These are phyloP conservation scores for Raddia guianensis DNA, from an alignment of 176 grass and related monocot species.

Conservation along the genomic window DNA sequence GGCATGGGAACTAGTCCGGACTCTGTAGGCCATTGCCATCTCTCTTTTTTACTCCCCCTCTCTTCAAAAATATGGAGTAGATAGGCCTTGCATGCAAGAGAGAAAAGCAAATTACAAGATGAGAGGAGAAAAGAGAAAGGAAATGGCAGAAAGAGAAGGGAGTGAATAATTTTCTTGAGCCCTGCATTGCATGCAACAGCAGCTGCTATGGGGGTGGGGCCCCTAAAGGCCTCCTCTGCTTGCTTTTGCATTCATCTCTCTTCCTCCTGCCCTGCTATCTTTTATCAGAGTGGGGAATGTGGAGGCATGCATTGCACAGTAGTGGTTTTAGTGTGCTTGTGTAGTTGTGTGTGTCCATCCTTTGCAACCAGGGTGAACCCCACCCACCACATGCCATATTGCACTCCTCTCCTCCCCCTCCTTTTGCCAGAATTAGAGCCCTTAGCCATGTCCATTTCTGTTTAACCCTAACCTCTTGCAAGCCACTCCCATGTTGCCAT, in stretches of 20 bases:
- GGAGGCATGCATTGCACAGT: conserved; percentile 72
- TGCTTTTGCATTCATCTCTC: conserved; percentile 71
- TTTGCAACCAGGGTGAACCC: conserved; percentile 53
- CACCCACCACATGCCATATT: conserved; percentile 59
- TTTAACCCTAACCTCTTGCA: conserved; percentile 35
- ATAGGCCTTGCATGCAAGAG: conserved; percentile 7
- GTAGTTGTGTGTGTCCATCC: conserved; percentile 58
- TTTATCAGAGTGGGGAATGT: conserved; percentile 79
- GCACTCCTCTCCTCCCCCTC: conserved; percentile 38
- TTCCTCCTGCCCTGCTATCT: conserved; percentile 62
- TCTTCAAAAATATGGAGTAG: conserved; percentile 14
- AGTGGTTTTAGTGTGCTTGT: conserved; percentile 39
- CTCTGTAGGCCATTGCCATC: conserved; percentile 45
- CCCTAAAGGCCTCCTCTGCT: conserved; percentile 47
- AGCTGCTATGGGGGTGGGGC: background rate
- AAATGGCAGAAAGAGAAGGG: conserved; percentile 30
- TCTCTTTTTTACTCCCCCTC: conserved; percentile 4
- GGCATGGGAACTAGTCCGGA: conserved; percentile 53
- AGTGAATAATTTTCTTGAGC: conserved; percentile 51
- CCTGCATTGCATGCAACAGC: conserved; percentile 37
- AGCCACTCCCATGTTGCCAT: conserved; percentile 46
- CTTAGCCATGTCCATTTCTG: conserved; percentile 68
- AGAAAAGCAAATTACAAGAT: background rate
- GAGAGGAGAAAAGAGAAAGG: background rate
- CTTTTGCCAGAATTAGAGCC: conserved; percentile 59